These are phyloP conservation scores for Aristolochia contorta DNA, from an alignment of 164 flowering plant genomes.

Conservation along the genomic window DNA sequence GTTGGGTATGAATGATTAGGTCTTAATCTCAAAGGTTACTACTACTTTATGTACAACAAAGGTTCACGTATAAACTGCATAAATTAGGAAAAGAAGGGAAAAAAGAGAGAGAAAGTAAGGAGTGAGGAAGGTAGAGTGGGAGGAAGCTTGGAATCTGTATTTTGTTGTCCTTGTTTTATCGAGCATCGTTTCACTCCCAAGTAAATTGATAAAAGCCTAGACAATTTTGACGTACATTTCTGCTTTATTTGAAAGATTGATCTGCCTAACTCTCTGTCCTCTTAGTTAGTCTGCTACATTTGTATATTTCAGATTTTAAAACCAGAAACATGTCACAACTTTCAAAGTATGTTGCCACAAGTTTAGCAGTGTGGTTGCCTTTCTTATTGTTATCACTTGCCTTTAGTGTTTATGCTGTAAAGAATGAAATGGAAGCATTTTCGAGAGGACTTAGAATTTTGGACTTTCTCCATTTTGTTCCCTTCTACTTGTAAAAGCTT, in stretches of 20 bases:
- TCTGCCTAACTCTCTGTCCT: too few relatives aligned
- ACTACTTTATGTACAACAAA: too few relatives aligned
- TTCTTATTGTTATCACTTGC: slow-evolving; percentile 2
- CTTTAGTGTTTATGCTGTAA: slow-evolving; percentile 11
- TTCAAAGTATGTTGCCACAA: too few relatives aligned
- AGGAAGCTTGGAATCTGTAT: slow-evolving; percentile 19
- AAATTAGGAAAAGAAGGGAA: too few relatives aligned
- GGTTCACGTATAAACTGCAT: too few relatives aligned
- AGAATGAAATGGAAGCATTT: slow-evolving; percentile 7
- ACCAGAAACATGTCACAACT: too few relatives aligned
- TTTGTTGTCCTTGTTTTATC: slow-evolving; percentile 31
- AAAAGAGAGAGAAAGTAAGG: too few relatives aligned
- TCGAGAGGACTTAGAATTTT: not conserved
- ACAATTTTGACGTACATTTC: slow-evolving; percentile 17
- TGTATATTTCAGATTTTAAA: slow-evolving; percentile 22
- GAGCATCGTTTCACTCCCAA: slow-evolving; percentile 24
- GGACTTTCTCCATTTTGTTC: not conserved
- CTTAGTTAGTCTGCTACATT: too few relatives aligned
- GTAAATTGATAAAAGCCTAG: slow-evolving; percentile 51
- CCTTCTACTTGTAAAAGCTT: not conserved
- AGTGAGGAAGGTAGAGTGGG: not conserved
- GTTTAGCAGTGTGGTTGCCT: too few relatives aligned
- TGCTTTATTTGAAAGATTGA: too few relatives aligned
- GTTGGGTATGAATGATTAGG: too few relatives aligned
- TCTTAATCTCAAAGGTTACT: too few relatives aligned